Percentiles rank a stretch among this genome's conserved stretches.
Conservation (phyloP, 208 protist genomes). For the Leishmania braziliensis region DNA sequence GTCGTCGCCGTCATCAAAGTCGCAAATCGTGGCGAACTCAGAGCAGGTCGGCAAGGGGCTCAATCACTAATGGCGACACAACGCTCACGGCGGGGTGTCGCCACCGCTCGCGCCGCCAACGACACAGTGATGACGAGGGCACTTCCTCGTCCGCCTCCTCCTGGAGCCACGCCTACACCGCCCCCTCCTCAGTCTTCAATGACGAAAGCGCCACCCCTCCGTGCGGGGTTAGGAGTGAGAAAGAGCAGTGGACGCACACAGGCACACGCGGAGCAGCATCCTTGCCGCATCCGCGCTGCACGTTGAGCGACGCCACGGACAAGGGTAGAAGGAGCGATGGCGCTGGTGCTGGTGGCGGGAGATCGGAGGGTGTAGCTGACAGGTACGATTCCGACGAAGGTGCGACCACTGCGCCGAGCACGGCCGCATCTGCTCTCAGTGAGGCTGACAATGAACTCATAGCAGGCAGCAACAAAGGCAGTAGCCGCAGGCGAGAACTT, state of each 20-base stretch:
- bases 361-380: not conserved
- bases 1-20: constrained; percentile 1
- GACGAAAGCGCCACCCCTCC: not conserved
- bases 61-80: not conserved
- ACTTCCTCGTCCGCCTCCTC: constrained; percentile 6
- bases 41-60: not conserved
- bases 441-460: constrained; percentile 7
- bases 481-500: not conserved
- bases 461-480: not conserved
- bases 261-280: not conserved
- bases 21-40: not conserved
- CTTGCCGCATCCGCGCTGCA: not conserved
- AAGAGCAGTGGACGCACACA: not conserved
- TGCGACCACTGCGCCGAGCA: not conserved
- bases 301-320: not conserved
- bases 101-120: not conserved
- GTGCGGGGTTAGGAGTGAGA: not conserved
- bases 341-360: not conserved
- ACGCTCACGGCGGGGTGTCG: not conserved
- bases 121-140: not conserved
- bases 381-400: constrained; percentile 4
- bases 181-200: constrained; percentile 8
- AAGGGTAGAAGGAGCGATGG: not conserved
- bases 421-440: not conserved
- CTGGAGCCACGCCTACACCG: not conserved